Conservation (phyloP, 2,329 filamentous ascomycete species). For the Cladophialophora bantiana region DNA sequence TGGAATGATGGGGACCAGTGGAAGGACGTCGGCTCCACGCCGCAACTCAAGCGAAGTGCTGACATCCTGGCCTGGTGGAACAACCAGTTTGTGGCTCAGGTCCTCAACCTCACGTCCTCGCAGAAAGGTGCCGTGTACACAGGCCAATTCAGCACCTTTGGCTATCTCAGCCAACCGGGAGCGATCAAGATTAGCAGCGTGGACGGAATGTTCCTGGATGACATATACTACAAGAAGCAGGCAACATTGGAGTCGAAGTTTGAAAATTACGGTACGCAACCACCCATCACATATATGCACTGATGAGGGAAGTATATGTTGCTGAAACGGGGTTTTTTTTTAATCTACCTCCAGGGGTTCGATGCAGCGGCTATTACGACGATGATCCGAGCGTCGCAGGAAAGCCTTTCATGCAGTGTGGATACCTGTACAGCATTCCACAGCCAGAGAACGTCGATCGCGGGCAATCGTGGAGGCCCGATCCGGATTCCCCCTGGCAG, state of each 20-base stretch:
- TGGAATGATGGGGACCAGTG: slow-evolving; percentile 1
- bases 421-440: slow-evolving; percentile 11
- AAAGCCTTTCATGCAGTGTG: slow-evolving; percentile 11
- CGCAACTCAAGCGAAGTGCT: slow-evolving; percentile 6
- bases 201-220: slow-evolving; percentile 9
- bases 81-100: slow-evolving; percentile 11
- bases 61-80: slow-evolving; percentile 13
- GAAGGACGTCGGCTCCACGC: neutral
- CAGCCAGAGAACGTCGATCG: neutral
- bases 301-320: too few relatives aligned
- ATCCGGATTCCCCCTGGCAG: slow-evolving; percentile 53
- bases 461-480: slow-evolving; percentile 45
- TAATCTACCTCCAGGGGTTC: neutral
- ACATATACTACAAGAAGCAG: slow-evolving; percentile 5
- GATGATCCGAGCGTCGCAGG: slow-evolving; percentile 1
- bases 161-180: slow-evolving; percentile 2
- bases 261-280: slow-evolving; percentile 5
- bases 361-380: slow-evolving; percentile 14
- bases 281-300: too few relatives aligned
- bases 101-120: neutral
- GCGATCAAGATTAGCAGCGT: slow-evolving; percentile 11
- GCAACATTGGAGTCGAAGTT: neutral
- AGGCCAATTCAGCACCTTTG: slow-evolving; percentile 8
- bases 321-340: too few relatives aligned
- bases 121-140: neutral